Percentiles rank a stretch among this genome's conserved stretches.
Evolutionary conservation across 768 basidiomycete species (phyloP).

Genomic region (Lactarius hatsudake): DNA sequence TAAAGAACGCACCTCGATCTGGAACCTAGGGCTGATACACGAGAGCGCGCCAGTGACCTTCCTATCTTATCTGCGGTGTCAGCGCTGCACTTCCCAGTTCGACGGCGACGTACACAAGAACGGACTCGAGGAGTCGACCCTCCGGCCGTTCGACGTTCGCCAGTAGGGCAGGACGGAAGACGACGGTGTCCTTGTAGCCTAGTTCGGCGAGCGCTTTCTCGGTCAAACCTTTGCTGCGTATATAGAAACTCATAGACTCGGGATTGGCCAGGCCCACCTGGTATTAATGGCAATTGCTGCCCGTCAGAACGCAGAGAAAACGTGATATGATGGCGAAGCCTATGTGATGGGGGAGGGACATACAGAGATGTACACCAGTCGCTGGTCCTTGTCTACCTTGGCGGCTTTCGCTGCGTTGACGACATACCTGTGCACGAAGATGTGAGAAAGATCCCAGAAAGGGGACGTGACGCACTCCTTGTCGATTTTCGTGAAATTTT

Average conservation of each 20-base stretch:
- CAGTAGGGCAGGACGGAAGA: conserved; percentile 64
- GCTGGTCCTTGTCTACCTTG: conserved; percentile 44
- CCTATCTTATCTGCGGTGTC: neutral
- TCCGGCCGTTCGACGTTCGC: conserved; percentile 11
- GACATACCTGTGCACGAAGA: conserved; percentile 53
- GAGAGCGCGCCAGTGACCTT: neutral
- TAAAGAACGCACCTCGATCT: conserved; percentile 16
- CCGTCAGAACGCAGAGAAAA: neutral
- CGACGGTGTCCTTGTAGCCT: conserved; percentile 67
- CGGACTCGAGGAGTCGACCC: neutral
- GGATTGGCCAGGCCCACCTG: conserved; percentile 52
- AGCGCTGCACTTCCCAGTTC: neutral
- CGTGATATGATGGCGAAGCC: neutral
- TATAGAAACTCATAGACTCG: conserved; percentile 51
- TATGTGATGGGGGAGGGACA: neutral
- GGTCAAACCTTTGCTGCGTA: conserved; percentile 68
- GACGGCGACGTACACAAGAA: neutral
- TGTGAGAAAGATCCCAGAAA: neutral
- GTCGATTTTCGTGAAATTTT: conserved; percentile 74
- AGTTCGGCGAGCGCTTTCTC: conserved; percentile 63
- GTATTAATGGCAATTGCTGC: neutral
- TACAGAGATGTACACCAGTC: conserved; percentile 70
- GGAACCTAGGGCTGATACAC: neutral
- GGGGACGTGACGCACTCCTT: conserved; percentile 48
- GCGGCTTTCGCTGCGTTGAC: conserved; percentile 68